A percentile compares a stretch with the other conserved stretches of the same genome.
phyloP scores from a whole-genome alignment of 2,329 filamentous ascomycete genomes.

The Ramularia endophylla region DNA sequence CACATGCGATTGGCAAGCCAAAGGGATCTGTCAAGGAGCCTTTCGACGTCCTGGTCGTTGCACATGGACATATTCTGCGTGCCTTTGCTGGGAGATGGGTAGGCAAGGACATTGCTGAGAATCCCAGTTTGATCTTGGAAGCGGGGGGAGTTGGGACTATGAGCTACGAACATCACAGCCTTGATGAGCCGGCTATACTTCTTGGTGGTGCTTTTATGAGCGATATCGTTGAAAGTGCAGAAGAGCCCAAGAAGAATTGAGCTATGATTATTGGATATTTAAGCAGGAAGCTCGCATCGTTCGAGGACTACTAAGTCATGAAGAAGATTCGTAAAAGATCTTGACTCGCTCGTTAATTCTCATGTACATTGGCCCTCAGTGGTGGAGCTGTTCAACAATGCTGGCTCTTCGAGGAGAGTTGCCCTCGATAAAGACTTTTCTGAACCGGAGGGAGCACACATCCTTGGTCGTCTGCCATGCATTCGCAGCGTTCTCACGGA shows the following conservation, averaged over 20 bases:
- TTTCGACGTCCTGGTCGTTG: slow-evolving; percentile 71
- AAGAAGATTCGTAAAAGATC: too few relatives aligned
- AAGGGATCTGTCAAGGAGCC: slow-evolving; percentile 33
- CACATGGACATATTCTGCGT: slow-evolving; percentile 83
- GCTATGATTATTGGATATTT: neutral
- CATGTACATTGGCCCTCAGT: too few relatives aligned
- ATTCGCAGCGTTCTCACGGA: slow-evolving; percentile 52
- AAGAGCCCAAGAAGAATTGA: slow-evolving; percentile 16
- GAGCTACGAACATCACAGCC: slow-evolving; percentile 46
- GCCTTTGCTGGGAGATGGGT: slow-evolving; percentile 87
- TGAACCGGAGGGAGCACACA: slow-evolving; percentile 38
- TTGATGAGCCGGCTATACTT: slow-evolving; percentile 48
- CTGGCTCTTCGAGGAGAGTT: slow-evolving; percentile 12
- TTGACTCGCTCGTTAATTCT: too few relatives aligned
- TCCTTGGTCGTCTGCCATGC: slow-evolving; percentile 42
- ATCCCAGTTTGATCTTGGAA: slow-evolving; percentile 76
- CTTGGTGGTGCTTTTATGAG: slow-evolving; percentile 48
- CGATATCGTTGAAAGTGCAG: slow-evolving; percentile 41
- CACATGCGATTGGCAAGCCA: slow-evolving; percentile 48
- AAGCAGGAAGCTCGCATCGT: neutral
- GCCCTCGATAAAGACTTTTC: slow-evolving; percentile 43
- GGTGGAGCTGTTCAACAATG: slow-evolving; percentile 9
- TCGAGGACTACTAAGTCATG: too few relatives aligned
- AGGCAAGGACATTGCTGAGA: slow-evolving; percentile 65
- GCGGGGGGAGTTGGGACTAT: slow-evolving; percentile 48